Percentiles rank a stretch among this genome's conserved stretches.
These are phyloP conservation scores for Scortechinia acanthostroma DNA, from an alignment of 2,329 filamentous ascomycete species.

Conservation along the genomic window DNA sequence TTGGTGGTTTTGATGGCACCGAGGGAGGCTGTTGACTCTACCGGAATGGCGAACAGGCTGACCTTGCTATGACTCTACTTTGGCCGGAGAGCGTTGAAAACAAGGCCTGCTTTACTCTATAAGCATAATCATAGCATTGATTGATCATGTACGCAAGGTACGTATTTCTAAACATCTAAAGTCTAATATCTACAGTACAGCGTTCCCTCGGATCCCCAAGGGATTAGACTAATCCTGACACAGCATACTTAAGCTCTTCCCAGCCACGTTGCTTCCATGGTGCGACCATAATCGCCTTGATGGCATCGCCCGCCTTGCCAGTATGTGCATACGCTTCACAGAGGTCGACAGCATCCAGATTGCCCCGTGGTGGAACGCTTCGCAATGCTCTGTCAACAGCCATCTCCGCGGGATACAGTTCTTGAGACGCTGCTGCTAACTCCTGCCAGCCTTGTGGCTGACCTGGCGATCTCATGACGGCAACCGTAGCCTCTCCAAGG, in stretches of 20 bases:
- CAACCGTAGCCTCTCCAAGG: slow-evolving; percentile 12
- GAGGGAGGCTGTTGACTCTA: too few species aligned
- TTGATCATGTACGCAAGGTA: too few species aligned
- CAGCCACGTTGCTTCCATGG: slow-evolving; percentile 50
- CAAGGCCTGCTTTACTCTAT: too few species aligned
- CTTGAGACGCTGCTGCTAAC: slow-evolving; percentile 37
- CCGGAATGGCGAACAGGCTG: too few species aligned
- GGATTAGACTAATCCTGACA: neutral
- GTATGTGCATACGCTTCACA: slow-evolving; percentile 50
- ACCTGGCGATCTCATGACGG: slow-evolving; percentile 54
- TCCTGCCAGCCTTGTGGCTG: slow-evolving; percentile 56
- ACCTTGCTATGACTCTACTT: too few species aligned
- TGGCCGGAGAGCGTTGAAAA: too few species aligned
- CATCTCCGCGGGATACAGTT: slow-evolving; percentile 39
- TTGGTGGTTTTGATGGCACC: too few species aligned
- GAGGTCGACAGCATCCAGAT: slow-evolving; percentile 43
- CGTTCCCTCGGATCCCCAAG: too few species aligned
- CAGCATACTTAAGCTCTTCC: slow-evolving; percentile 22
- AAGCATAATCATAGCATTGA: too few species aligned
- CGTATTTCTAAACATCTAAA: too few species aligned
- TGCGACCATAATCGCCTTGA: slow-evolving; percentile 53
- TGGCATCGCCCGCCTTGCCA: slow-evolving; percentile 45
- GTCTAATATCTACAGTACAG: too few species aligned
- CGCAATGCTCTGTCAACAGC: slow-evolving; percentile 51
- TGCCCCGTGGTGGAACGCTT: slow-evolving; percentile 46